Evolutionary conservation across 73 alveolate species (phyloP).

Genomic region (Paramecium sexaurelia): DNA sequence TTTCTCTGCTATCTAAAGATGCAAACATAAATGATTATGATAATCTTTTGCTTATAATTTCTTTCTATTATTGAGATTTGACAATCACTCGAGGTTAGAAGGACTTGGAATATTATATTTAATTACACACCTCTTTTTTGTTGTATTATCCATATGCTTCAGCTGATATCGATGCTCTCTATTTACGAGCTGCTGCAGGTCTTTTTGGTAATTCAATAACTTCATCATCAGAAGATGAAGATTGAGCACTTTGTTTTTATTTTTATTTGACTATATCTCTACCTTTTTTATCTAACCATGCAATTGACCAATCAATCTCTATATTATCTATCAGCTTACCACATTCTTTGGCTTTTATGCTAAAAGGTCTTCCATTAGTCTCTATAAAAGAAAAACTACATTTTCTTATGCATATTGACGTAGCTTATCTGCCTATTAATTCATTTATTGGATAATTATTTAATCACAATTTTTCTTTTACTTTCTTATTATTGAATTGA

Average conservation of each 20-base stretch:
- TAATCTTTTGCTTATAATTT: conserved; percentile 81
- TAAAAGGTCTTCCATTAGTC: neutral
- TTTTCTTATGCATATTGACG: conserved; percentile 6
- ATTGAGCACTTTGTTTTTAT: neutral
- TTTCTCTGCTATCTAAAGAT: conserved; percentile 88
- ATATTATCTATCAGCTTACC: neutral
- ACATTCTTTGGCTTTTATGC: neutral
- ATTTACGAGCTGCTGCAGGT: conserved; percentile 51
- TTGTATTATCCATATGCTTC: conserved; percentile 96
- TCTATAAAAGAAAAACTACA: neutral
- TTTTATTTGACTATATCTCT: neutral
- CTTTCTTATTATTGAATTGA: neutral
- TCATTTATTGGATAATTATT: conserved; percentile 14
- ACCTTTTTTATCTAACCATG: conserved; percentile 51
- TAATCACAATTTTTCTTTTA: neutral
- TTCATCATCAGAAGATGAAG: conserved; percentile 31
- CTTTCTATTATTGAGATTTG: conserved; percentile 82
- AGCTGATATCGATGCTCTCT: conserved; percentile 88
- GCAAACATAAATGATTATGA: conserved; percentile 89
- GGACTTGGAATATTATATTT: neutral
- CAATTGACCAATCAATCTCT: conserved; percentile 54
- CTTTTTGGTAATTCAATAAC: conserved; percentile 35
- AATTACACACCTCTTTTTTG: conserved; percentile 73
- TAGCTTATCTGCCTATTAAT: neutral
- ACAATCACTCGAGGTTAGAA: conserved; percentile 85